A percentile compares a stretch with the other conserved stretches of the same genome.
Evolutionary conservation across 306 rosid genomes (phyloP).

Genomic region (Geum urbanum): DNA sequence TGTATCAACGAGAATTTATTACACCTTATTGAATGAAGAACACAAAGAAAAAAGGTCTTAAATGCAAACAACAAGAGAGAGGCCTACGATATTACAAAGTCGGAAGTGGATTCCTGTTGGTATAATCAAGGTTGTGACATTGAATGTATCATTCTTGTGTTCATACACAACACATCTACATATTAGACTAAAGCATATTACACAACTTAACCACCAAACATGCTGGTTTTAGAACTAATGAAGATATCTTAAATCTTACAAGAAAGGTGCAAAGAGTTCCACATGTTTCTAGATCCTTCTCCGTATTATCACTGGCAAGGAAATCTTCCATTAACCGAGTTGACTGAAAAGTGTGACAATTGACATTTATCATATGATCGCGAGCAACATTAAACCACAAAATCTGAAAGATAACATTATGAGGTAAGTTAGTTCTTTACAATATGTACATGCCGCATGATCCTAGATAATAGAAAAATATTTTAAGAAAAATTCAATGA

Average conservation of each 20-base stretch:
- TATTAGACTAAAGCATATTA: neutral
- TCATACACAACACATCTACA: constrained; percentile 26
- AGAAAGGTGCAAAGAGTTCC: constrained; percentile 75
- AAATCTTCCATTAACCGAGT: constrained; percentile 64
- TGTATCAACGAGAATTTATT: constrained; percentile 17
- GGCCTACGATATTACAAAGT: constrained; percentile 47
- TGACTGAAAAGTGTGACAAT: constrained; percentile 42
- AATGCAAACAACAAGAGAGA: constrained; percentile 8
- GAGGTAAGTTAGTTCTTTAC: constrained; percentile 39
- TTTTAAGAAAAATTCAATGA: too few relatives aligned
- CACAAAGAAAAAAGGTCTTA: neutral
- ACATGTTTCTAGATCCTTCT: constrained; percentile 79
- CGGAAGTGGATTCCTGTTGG: constrained; percentile 91
- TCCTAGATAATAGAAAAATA: too few relatives aligned
- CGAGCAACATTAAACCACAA: neutral
- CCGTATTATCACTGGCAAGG: constrained; percentile 64
- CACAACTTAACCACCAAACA: neutral
- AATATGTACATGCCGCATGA: constrained; percentile 60
- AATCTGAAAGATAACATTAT: neutral
- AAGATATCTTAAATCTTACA: constrained; percentile 45
- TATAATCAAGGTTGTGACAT: constrained; percentile 70
- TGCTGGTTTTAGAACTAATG: neutral
- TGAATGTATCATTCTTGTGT: constrained; percentile 62
- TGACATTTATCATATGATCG: constrained; percentile 11
- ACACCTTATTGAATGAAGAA: constrained; percentile 4